These are phyloP conservation scores for Sporisorium exsertum DNA, from an alignment of 1,284 basidiomycete genomes.

Conservation along the genomic window DNA sequence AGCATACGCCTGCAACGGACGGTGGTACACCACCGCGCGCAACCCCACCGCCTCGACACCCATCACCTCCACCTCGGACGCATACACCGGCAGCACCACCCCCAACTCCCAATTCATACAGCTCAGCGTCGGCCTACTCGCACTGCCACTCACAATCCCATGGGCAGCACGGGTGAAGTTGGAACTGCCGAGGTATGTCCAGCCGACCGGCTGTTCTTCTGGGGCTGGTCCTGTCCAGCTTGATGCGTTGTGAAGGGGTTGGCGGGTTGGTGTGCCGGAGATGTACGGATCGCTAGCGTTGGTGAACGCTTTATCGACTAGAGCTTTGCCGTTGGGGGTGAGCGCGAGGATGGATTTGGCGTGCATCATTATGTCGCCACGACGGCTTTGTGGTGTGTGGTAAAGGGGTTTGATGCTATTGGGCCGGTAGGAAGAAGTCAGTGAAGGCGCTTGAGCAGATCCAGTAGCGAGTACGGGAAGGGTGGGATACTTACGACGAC, in stretches of 20 bases:
- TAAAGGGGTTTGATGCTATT: constrained; percentile 41
- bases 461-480: background rate
- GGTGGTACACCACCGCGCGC: constrained; percentile 52
- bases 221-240: constrained; percentile 8
- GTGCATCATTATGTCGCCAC: constrained; percentile 67
- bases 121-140: constrained; percentile 33
- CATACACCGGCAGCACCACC: constrained; percentile 54
- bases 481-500: constrained; percentile 25
- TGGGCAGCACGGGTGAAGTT: constrained; percentile 68
- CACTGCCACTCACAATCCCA: constrained; percentile 58
- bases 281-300: constrained; percentile 25
- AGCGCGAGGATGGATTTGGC: constrained; percentile 62
- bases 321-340: constrained; percentile 1
- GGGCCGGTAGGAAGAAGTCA: background rate
- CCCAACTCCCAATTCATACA: constrained; percentile 65
- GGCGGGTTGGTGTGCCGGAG: background rate
- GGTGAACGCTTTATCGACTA: constrained; percentile 31
- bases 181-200: constrained; percentile 61
- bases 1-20: constrained; percentile 49
- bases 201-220: constrained; percentile 45
- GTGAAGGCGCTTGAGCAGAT: background rate
- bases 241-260: background rate
- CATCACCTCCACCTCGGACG: constrained; percentile 33
- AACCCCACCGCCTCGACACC: constrained; percentile 33
- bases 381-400: constrained; percentile 47